phyloP scores from a whole-genome alignment of 2,329 filamentous ascomycete species.

The Anthostomella pinea region DNA sequence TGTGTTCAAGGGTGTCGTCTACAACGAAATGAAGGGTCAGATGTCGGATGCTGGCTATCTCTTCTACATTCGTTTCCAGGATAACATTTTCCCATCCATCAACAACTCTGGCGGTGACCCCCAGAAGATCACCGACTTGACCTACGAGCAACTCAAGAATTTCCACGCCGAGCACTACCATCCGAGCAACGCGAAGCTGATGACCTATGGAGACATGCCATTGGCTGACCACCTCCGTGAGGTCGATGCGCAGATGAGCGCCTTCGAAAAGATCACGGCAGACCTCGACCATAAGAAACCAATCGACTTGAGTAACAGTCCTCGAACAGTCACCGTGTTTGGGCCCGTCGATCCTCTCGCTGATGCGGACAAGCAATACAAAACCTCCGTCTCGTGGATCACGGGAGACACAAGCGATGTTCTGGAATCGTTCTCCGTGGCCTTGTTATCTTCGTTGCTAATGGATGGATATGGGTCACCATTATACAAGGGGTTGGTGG shows the following conservation, averaged over 20 bases:
- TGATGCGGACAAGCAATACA: constrained; percentile 82
- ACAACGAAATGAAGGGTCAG: constrained; percentile 99
- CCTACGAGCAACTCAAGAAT: constrained; percentile 80
- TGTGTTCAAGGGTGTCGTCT: constrained; percentile 96
- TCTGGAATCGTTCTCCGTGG: constrained; percentile 83
- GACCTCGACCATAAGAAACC: constrained; percentile 76
- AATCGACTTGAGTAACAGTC: constrained; percentile 64
- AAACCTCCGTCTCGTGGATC: constrained; percentile 92
- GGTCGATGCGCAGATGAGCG: constrained; percentile 69
- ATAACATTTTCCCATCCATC: constrained; percentile 89
- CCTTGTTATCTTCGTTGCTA: constrained; percentile 77
- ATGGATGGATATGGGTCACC: constrained; percentile 96
- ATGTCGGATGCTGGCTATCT: constrained; percentile 97
- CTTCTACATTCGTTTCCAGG: constrained; percentile 93
- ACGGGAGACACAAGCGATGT: constrained; percentile 80
- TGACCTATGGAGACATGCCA: constrained; percentile 94
- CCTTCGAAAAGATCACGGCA: constrained; percentile 67
- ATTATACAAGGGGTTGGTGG: constrained; percentile 83
- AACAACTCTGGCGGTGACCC: constrained; percentile 97
- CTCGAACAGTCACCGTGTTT: constrained; percentile 65
- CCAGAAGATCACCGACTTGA: constrained; percentile 92
- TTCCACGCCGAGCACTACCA: constrained; percentile 96
- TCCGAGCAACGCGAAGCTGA: constrained; percentile 92
- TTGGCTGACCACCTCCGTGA: constrained; percentile 77
- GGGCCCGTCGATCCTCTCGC: constrained; percentile 87